These are phyloP conservation scores for Verticillium longisporum DNA, from an alignment of 2,329 filamentous ascomycete species.

Conservation along the genomic window DNA sequence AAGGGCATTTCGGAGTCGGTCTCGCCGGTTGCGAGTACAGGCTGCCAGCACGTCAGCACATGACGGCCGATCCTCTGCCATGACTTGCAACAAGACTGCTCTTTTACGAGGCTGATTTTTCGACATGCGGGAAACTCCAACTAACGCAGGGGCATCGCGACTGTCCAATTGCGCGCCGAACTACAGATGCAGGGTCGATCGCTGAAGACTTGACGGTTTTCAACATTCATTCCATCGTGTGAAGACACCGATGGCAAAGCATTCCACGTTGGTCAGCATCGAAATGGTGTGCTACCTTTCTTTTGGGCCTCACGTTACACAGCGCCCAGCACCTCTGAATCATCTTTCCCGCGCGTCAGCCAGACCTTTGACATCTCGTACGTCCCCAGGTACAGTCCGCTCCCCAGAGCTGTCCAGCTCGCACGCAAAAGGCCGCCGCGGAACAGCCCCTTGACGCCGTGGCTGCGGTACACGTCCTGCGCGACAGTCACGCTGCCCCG, in stretches of 20 bases:
- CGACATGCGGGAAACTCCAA: neutral
- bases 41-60: neutral
- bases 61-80: neutral
- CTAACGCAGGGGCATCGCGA: neutral
- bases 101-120: neutral
- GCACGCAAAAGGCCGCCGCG: slow-evolving; percentile 66
- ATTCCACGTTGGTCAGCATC: neutral
- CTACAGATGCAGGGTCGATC: neutral
- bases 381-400: slow-evolving; percentile 76
- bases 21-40: slow-evolving; percentile 8
- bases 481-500: slow-evolving; percentile 52
- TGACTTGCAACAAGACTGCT: neutral
- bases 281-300: neutral
- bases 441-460: slow-evolving; percentile 69
- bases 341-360: slow-evolving; percentile 38
- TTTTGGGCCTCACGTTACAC: neutral
- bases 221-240: neutral
- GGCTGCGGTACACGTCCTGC: slow-evolving; percentile 55
- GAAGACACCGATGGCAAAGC: neutral
- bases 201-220: neutral
- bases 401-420: slow-evolving; percentile 76
- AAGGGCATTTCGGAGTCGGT: slow-evolving; percentile 4
- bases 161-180: neutral
- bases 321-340: slow-evolving; percentile 10
- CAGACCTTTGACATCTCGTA: slow-evolving; percentile 75